Evolutionary conservation across 257 asterid genomes (phyloP).

Genomic region (Solanum virginianum): DNA sequence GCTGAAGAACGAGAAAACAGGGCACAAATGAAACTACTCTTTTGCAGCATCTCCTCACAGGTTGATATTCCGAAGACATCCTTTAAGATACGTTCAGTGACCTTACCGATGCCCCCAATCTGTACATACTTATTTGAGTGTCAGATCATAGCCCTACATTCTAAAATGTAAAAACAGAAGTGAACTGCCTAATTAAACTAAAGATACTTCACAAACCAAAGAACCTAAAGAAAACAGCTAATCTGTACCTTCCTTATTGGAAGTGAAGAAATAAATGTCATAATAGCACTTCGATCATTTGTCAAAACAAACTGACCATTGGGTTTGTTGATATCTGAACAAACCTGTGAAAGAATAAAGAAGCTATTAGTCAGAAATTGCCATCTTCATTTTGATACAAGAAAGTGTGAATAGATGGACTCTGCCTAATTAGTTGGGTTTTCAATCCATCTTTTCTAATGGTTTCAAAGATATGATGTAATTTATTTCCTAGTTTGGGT

Average conservation of each 20-base stretch:
- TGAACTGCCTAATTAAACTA: background rate
- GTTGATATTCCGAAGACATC: slow-evolving; percentile 70
- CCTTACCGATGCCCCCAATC: slow-evolving; percentile 98
- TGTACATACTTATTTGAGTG: slow-evolving; percentile 17
- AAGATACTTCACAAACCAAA: background rate
- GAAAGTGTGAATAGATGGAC: background rate
- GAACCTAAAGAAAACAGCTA: background rate
- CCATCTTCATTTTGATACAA: background rate
- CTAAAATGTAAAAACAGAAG: background rate
- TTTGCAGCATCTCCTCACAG: slow-evolving; percentile 78
- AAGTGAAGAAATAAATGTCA: slow-evolving; percentile 84
- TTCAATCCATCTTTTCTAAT: slow-evolving; percentile 7
- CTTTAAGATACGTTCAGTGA: slow-evolving; percentile 73
- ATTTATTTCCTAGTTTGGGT: slow-evolving; percentile 64
- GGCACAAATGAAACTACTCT: slow-evolving; percentile 63
- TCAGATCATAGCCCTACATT: background rate
- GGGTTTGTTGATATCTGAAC: slow-evolving; percentile 95
- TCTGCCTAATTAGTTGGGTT: slow-evolving; percentile 6
- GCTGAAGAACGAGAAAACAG: slow-evolving; percentile 83
- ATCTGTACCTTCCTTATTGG: slow-evolving; percentile 82
- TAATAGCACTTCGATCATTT: slow-evolving; percentile 63
- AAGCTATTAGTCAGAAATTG: background rate
- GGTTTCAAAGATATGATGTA: slow-evolving; percentile 73
- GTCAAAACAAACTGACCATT: slow-evolving; percentile 91
- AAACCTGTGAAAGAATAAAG: slow-evolving; percentile 36